Base-by-base conservation (phyloP, 2,329 filamentous ascomycete species). In the Bipolaris zeicola region DNA sequence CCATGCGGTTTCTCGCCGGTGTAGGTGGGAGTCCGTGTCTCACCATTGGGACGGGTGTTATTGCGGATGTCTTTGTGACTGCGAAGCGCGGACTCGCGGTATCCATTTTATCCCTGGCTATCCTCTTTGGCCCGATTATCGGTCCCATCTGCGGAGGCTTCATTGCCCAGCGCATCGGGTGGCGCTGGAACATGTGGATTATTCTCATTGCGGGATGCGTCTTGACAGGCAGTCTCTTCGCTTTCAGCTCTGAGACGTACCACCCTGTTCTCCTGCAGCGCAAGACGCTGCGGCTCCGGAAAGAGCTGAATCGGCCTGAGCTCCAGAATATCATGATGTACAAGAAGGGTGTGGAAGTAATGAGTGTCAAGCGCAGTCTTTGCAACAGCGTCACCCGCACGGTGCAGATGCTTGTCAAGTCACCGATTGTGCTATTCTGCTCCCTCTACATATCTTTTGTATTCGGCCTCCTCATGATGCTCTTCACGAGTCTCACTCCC, bases 221-320 rank as follows among this genome's bases (percentile, higher is more conserved):
- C 7, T 34, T 75, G 11, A 70, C 69, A 1, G 33, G 31, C 16
- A 65, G 69, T 6, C 66, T 76, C 3, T 61, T 81, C 48, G 51
- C 80, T 38, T 70, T 78, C 57, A 69, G 79, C 62, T 65, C 69
- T 11, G 82, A 85, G 60, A 82, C 81, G 0, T 83, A 83, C 63
- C 77, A 77, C 3, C 74, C 77, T 0, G 66, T 78, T 4, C 67
- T 85, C 1, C 68, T 85, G 7, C 71, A 78, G 34, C 89, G 89
- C 67, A 76, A 76, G 88, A 77, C 90, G 0, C 84, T 82, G 0
- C 81, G 81, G 34, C 59, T 75, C 6, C 69, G 76, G 8, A 80
- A 79, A 55, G 78, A 82, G 8, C 65, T 76, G 31, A 65, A 72
- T 6, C 76, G 83, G 2, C 78, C 78, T 4, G 79, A 81, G 37